phyloP scores from a whole-genome alignment of 441 rosid species.

The Bruguiera hainesii region DNA sequence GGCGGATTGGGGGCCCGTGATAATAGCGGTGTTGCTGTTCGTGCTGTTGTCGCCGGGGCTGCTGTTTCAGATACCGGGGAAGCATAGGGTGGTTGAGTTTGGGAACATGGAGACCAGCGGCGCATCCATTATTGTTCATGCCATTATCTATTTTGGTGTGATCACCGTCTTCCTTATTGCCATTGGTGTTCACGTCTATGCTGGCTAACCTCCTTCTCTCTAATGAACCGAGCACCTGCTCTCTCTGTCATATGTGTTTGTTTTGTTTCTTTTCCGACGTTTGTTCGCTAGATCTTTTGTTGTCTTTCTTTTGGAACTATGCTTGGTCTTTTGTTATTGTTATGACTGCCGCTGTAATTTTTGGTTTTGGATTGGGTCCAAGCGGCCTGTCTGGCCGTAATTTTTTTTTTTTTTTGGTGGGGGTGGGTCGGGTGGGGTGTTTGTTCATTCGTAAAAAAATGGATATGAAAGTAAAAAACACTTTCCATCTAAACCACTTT shows the following conservation, averaged over 20 bases:
- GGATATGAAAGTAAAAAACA: too few species aligned
- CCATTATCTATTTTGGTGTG: conserved; percentile 65
- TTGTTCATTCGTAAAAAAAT: too few species aligned
- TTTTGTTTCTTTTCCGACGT: not conserved
- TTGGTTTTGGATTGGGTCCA: not conserved
- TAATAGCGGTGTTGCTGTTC: conserved; percentile 62
- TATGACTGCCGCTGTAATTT: not conserved
- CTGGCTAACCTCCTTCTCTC: conserved; percentile 30
- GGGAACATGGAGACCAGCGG: conserved; percentile 82
- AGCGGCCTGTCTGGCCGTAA: too few species aligned
- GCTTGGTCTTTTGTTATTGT: not conserved
- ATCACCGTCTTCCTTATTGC: conserved; percentile 69
- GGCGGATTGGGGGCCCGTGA: conserved; percentile 73
- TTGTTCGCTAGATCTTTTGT: not conserved
- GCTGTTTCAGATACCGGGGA: conserved; percentile 72
- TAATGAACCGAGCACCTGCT: not conserved
- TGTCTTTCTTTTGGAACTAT: not conserved
- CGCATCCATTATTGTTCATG: conserved; percentile 66
- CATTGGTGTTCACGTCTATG: conserved; percentile 57
- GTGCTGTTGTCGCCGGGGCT: conserved; percentile 72
- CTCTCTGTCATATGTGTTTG: not conserved
- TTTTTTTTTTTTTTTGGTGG: too few species aligned
- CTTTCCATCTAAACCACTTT: too few species aligned
- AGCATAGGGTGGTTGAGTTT: conserved; percentile 48
- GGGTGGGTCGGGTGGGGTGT: too few species aligned